These are phyloP conservation scores for Saturnispora serradocipensis DNA, from an alignment of 805 yeast species.

Conservation along the genomic window DNA sequence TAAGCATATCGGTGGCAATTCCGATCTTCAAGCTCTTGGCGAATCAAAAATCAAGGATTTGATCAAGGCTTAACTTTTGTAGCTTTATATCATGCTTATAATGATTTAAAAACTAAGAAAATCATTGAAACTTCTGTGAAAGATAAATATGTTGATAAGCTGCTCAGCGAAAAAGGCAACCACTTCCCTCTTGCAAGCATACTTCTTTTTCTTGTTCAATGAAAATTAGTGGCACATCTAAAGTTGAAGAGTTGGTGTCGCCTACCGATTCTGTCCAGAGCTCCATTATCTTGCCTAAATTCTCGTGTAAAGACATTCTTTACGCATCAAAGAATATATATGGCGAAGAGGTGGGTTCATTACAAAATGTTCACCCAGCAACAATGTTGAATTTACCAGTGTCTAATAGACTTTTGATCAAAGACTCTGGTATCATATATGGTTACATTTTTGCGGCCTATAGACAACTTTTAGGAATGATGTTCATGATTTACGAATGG, in stretches of 20 bases:
- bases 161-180: background rate
- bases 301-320: slow-evolving; percentile 16
- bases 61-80: background rate
- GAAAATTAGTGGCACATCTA: background rate
- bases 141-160: background rate
- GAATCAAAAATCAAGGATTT: slow-evolving; percentile 15
- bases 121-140: background rate
- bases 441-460: slow-evolving; percentile 12
- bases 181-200: background rate
- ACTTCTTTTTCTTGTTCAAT: background rate
- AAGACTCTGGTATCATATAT: slow-evolving; percentile 10
- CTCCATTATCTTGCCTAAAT: slow-evolving; percentile 23
- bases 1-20: slow-evolving; percentile 92
- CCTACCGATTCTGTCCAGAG: slow-evolving; percentile 18
- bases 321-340: slow-evolving; percentile 19
- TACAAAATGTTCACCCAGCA: background rate
- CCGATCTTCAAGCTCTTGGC: slow-evolving; percentile 69
- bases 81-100: background rate
- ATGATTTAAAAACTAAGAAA: background rate
- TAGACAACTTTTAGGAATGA: slow-evolving; percentile 12
- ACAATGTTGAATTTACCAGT: slow-evolving; percentile 15
- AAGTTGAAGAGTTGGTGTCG: background rate
- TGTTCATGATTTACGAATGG: slow-evolving; percentile 8
- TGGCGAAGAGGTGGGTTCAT: slow-evolving; percentile 12
- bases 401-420: slow-evolving; percentile 13